A percentile compares a stretch with the other conserved stretches of the same genome.
phyloP scores from a whole-genome alignment of 495 filamentous ascomycete genomes.

The Penicillium tannophilum region DNA sequence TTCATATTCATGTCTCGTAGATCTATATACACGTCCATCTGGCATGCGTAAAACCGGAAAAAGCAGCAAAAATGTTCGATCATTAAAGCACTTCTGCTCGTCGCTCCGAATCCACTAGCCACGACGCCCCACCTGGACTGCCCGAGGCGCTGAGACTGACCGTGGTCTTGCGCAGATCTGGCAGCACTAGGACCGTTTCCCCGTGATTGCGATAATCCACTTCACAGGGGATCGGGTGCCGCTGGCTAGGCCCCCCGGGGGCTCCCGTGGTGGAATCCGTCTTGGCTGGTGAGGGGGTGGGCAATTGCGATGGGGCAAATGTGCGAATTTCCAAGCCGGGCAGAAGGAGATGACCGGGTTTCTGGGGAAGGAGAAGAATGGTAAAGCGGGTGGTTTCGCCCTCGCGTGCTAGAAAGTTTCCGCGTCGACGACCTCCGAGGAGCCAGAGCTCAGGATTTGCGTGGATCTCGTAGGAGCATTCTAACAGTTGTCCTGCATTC shows the following conservation, averaged over 20 bases:
- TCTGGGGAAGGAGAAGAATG: slow-evolving; percentile 76
- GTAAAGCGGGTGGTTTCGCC: slow-evolving; percentile 53
- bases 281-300: slow-evolving; percentile 20
- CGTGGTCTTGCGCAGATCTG: slow-evolving; percentile 72
- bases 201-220: slow-evolving; percentile 77
- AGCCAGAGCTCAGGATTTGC: slow-evolving; percentile 79
- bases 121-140: slow-evolving; percentile 61
- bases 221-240: slow-evolving; percentile 62
- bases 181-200: slow-evolving; percentile 75
- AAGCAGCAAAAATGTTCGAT: not conserved
- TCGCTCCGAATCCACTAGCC: slow-evolving; percentile 60
- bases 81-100: slow-evolving; percentile 28
- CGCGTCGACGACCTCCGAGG: slow-evolving; percentile 76
- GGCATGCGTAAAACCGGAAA: not conserved
- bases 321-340: slow-evolving; percentile 77
- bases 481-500: slow-evolving; percentile 53
- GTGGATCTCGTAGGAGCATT: slow-evolving; percentile 84
- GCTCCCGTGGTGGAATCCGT: slow-evolving; percentile 18
- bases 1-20: slow-evolving; percentile 21
- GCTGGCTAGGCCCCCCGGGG: slow-evolving; percentile 27
- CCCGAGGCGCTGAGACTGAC: slow-evolving; percentile 66
- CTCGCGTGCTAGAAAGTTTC: slow-evolving; percentile 67
- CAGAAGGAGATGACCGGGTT: slow-evolving; percentile 72
- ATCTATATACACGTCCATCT: slow-evolving; percentile 12
- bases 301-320: slow-evolving; percentile 36